Evolutionary conservation across 495 filamentous ascomycete genomes (phyloP).

Genomic region (Chaetomidium leptoderma): DNA sequence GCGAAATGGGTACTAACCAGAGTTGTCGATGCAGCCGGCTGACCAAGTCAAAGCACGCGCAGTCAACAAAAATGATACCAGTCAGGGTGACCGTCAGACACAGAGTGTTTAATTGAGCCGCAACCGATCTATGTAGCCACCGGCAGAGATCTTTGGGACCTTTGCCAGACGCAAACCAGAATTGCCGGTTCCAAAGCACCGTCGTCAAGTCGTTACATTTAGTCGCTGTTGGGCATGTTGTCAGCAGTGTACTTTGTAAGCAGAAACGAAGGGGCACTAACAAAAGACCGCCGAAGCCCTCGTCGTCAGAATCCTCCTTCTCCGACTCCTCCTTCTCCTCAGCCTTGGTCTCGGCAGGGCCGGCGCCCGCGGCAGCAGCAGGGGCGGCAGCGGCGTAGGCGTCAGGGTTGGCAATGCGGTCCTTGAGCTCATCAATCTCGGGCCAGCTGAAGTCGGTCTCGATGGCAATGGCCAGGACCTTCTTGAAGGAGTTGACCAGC

Average conservation of each 20-base stretch:
- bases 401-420: slow-evolving; percentile 97
- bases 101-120: slow-evolving; percentile 42
- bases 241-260: slow-evolving; percentile 17
- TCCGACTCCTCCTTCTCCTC: slow-evolving; percentile 59
- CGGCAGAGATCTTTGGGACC: slow-evolving; percentile 32
- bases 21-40: neutral
- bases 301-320: slow-evolving; percentile 55
- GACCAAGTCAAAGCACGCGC: slow-evolving; percentile 6
- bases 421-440: slow-evolving; percentile 94
- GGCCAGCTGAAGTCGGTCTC: slow-evolving; percentile 92
- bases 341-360: slow-evolving; percentile 52
- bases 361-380: slow-evolving; percentile 53
- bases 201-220: slow-evolving; percentile 32
- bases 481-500: slow-evolving; percentile 96
- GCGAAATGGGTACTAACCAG: slow-evolving; percentile 43
- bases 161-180: slow-evolving; percentile 37
- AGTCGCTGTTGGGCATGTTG: slow-evolving; percentile 39
- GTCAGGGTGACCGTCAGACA: slow-evolving; percentile 25
- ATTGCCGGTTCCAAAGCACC: slow-evolving; percentile 37
- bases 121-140: slow-evolving; percentile 44
- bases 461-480: slow-evolving; percentile 82
- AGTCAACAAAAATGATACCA: neutral
- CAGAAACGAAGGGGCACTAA: slow-evolving; percentile 34
- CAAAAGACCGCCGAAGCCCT: slow-evolving; percentile 69
- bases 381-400: slow-evolving; percentile 82